Evolutionary conservation across 2,329 filamentous ascomycete species (phyloP), one percentile per base, ranked within the genome.

Genomic region (Scytalidium lignicola): DNA sequence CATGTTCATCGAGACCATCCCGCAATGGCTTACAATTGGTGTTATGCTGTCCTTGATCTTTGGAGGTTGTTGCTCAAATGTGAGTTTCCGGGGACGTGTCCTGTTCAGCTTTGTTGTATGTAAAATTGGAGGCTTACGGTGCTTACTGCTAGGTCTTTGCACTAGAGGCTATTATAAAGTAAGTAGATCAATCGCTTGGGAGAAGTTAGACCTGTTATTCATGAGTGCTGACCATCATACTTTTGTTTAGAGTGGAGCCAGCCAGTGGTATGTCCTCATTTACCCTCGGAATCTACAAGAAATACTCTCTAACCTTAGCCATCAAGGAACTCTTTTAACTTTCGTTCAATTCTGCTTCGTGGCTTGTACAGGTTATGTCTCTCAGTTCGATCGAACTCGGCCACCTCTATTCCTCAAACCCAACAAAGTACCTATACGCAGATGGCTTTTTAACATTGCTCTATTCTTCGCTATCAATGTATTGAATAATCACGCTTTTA

Each of bases 401-500:
- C 80, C 80, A 8, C 84, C 85, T 0, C 80, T 90, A 55, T 92
- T 88, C 61, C 68, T 97, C 41, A 82, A 80, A 49, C 80, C 80
- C 17, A 90, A 91, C 56, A 83, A 82, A 46, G 89, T 97, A 3
- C 93, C 93, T 0, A 74, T 97, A 48, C 77, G 78, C 43, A 86
- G 89, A 64, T 97, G 93, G 91, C 65, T 88, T 44, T 75, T 92
- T 62, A 96, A 95, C 64, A 96, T 96, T 40, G 73, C 86, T 3
- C 80, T 96, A 58, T 97, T 97, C 70, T 93, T 95, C 66, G 80
- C 80, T 54, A 93, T 99, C 70, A 99, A 97, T 62, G 82, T 97
- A 50, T 72, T 99, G 63, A 99, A 99, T 71, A 99, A 99, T 62
- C 92, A 92, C 74, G 93, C 92, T 6, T 99, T 99, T 67, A 91